These are phyloP conservation scores for Hymenoscyphus fructigenus DNA, from an alignment of 2,329 filamentous ascomycete genomes.

Conservation along the genomic window DNA sequence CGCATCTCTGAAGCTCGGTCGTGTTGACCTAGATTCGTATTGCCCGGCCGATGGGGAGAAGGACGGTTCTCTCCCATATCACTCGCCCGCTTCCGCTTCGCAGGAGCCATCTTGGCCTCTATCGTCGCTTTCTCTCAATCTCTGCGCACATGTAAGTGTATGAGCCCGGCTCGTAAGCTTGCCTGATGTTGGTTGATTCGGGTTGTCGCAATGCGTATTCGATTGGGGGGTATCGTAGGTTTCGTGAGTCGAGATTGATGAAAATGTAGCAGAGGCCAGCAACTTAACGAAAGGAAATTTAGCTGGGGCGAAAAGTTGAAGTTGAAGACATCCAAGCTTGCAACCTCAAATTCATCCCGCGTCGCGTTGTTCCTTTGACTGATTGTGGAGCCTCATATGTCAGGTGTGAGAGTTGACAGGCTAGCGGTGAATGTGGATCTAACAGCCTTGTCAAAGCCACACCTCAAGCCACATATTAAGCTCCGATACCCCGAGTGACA, in stretches of 20 bases:
- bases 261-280: neutral
- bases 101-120: slow-evolving; percentile 34
- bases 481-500: neutral
- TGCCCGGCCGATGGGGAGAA: slow-evolving; percentile 61
- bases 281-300: neutral
- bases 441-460: neutral
- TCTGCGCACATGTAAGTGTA: slow-evolving; percentile 30
- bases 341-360: neutral
- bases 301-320: neutral
- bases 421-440: neutral
- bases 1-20: slow-evolving; percentile 53
- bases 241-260: slow-evolving; percentile 8
- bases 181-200: slow-evolving; percentile 1
- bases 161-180: slow-evolving; percentile 17
- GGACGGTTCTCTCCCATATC: slow-evolving; percentile 51
- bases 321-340: neutral
- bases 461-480: neutral
- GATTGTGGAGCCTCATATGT: neutral
- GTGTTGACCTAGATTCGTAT: slow-evolving; percentile 56
- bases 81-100: slow-evolving; percentile 39
- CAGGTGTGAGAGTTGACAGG: neutral
- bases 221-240: slow-evolving; percentile 7
- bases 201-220: slow-evolving; percentile 8
- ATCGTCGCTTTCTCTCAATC: slow-evolving; percentile 23
- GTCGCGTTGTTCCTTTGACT: neutral